These are phyloP conservation scores for Verbascum thapsus DNA, from an alignment of 257 asterid genomes.

Conservation along the genomic window DNA sequence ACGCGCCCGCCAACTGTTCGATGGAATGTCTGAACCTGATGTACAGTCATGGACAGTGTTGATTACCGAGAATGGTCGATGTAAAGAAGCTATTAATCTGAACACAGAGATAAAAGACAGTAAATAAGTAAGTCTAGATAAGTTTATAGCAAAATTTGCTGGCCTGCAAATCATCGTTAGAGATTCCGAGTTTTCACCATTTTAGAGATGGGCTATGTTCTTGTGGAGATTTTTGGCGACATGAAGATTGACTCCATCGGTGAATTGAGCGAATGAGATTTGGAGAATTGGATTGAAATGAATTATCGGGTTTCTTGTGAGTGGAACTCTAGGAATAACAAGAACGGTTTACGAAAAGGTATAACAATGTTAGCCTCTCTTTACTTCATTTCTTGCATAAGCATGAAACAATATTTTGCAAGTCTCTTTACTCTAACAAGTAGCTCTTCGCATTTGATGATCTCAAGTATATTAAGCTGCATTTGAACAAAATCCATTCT, in stretches of 20 bases:
- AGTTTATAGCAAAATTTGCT: constrained; percentile 37
- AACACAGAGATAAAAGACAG: constrained; percentile 35
- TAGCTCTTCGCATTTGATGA: neutral
- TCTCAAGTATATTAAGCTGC: neutral
- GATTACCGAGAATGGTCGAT: constrained; percentile 43
- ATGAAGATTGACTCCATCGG: neutral
- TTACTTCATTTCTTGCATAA: neutral
- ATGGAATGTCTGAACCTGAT: constrained; percentile 45
- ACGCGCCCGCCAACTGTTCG: constrained; percentile 55
- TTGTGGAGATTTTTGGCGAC: constrained; percentile 54
- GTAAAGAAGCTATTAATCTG: constrained; percentile 41
- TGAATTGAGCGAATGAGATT: neutral
- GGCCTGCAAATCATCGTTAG: constrained; percentile 46
- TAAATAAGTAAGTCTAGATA: constrained; percentile 34
- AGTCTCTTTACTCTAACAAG: neutral
- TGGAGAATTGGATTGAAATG: neutral
- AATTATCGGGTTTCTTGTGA: too few species aligned
- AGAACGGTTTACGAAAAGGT: neutral
- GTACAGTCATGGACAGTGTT: constrained; percentile 52
- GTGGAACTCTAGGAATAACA: too few species aligned
- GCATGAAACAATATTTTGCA: neutral
- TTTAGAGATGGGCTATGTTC: constrained; percentile 51
- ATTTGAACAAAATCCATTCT: neutral
- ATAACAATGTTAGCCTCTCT: neutral
- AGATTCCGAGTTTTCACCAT: constrained; percentile 62